A percentile compares a stretch with the other conserved stretches of the same genome.
These are phyloP conservation scores for Cicer chorassanicum DNA, from an alignment of 306 rosid genomes.

Conservation along the genomic window DNA sequence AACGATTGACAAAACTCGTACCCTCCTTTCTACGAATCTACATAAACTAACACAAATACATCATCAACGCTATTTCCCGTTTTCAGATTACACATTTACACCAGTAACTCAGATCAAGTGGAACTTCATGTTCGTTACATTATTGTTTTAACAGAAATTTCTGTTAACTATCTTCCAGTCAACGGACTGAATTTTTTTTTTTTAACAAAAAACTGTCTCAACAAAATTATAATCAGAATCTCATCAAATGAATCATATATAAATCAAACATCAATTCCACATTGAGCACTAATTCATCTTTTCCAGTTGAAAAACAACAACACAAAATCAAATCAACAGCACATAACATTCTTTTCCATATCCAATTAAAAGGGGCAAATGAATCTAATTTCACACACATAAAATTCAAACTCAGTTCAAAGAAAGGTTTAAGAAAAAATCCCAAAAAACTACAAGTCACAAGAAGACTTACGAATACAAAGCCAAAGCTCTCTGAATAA, in stretches of 20 bases:
- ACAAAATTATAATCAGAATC: slow-evolving; percentile 17
- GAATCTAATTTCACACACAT: slow-evolving; percentile 21
- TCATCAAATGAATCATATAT: slow-evolving; percentile 21
- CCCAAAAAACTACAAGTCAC: background rate
- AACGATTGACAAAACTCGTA: background rate
- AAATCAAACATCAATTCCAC: slow-evolving; percentile 36
- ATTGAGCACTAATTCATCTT: slow-evolving; percentile 24
- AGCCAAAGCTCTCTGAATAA: slow-evolving; percentile 86
- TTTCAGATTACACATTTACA: slow-evolving; percentile 21
- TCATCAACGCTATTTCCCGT: slow-evolving; percentile 4
- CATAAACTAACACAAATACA: slow-evolving; percentile 23
- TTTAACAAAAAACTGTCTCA: background rate
- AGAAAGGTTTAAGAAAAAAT: slow-evolving; percentile 22
- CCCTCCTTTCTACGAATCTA: background rate
- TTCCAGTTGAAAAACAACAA: slow-evolving; percentile 24
- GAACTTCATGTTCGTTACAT: slow-evolving; percentile 23
- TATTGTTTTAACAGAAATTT: background rate
- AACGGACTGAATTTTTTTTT: slow-evolving; percentile 17
- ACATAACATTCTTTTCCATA: slow-evolving; percentile 20
- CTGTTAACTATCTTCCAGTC: slow-evolving; percentile 21
- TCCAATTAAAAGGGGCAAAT: slow-evolving; percentile 16
- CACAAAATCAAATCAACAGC: slow-evolving; percentile 27
- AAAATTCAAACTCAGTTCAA: slow-evolving; percentile 40
- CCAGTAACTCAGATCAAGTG: slow-evolving; percentile 30
- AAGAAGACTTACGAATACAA: slow-evolving; percentile 77